Evolutionary conservation across 768 basidiomycete species (phyloP), one percentile per base, ranked within the genome.

Genomic region (Ramaria sp.): DNA sequence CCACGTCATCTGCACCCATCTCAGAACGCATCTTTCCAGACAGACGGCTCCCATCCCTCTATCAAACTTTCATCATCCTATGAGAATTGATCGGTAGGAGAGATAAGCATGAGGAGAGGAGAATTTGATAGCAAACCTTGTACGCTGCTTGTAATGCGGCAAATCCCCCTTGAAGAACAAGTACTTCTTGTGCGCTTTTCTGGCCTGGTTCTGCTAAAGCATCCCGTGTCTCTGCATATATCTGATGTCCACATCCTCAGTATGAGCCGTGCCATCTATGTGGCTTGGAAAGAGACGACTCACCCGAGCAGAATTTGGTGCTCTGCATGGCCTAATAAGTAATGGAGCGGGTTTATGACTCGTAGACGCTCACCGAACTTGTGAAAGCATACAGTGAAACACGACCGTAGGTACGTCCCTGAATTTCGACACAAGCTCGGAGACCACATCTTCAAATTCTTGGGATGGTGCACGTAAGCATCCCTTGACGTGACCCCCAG

Each of bases 351-450:
- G 22, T 48, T n/a, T 24, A 44, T 53, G n/a, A 55, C 55, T 15
- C 45, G 32, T 37, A 32, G 47, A 38, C 37, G 70, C 83, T 42
- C 60, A 88, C 88, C 89, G 76, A 34, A 77, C 72, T 68, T 91
- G 88, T 7, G 86, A 88, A 49, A 85, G 69, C 2, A 77, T 74
- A 62, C 89, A 91, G 62, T 91, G 89, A 63, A 92, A 92, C 47
- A 92, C 70, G 16, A 91, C 69, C 16, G 73, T 65, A 15, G 79
- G 77, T 4, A 88, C 70, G 36, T 77, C 72, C 64, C 83, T 83
- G 10, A 79, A 79, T 50, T 78, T 67, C 61, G 71, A 67, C 28
- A 88, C 73, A 24, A 91, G 73, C 1, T 69, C 65, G 61, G 83
- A 74, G 28, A 89, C 79, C 20, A 68, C 73, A 49, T 64, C 68